Conservation (phyloP, 495 filamentous ascomycete species). For the Penicillium canariense region DNA sequence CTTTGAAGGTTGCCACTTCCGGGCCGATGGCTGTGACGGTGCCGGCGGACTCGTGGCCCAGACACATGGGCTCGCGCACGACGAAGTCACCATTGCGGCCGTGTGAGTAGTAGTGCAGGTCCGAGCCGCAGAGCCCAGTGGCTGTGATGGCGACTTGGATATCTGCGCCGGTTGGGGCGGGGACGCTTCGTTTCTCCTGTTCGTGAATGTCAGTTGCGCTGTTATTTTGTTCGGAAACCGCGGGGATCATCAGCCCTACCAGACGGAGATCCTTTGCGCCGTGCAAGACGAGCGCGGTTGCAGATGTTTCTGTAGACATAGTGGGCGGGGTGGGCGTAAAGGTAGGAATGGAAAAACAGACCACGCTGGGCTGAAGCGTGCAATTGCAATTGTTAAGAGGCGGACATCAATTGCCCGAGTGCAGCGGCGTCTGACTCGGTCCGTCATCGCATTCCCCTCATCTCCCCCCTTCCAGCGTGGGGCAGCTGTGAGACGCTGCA, state of each 20-base stretch:
- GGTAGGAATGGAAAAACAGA: no score
- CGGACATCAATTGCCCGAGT: no score
- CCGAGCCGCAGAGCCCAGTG: slow-evolving; percentile 80
- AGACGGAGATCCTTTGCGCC: slow-evolving; percentile 65
- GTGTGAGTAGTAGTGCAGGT: slow-evolving; percentile 83
- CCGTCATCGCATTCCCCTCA: slow-evolving; percentile 12
- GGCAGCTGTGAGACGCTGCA: not conserved
- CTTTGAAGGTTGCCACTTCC: slow-evolving; percentile 33
- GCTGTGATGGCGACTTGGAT: slow-evolving; percentile 72
- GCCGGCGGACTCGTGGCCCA: slow-evolving; percentile 79
- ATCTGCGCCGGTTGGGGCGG: slow-evolving; percentile 50
- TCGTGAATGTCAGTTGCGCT: not conserved
- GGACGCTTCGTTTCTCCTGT: slow-evolving; percentile 43
- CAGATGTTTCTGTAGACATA: slow-evolving; percentile 26
- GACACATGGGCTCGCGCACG: slow-evolving; percentile 66
- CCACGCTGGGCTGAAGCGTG: no score
- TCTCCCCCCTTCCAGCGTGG: slow-evolving; percentile 5
- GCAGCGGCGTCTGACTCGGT: slow-evolving; percentile 9
- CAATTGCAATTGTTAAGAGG: no score
- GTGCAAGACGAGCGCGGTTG: slow-evolving; percentile 65
- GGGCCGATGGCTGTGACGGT: slow-evolving; percentile 63
- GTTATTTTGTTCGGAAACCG: not conserved
- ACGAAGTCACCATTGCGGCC: slow-evolving; percentile 82
- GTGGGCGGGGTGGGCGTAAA: no score
- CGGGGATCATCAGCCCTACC: slow-evolving; percentile 39